Percentiles rank a stretch among this genome's conserved stretches.
Evolutionary conservation across 768 basidiomycete genomes (phyloP).

Genomic region (Russula emetica): DNA sequence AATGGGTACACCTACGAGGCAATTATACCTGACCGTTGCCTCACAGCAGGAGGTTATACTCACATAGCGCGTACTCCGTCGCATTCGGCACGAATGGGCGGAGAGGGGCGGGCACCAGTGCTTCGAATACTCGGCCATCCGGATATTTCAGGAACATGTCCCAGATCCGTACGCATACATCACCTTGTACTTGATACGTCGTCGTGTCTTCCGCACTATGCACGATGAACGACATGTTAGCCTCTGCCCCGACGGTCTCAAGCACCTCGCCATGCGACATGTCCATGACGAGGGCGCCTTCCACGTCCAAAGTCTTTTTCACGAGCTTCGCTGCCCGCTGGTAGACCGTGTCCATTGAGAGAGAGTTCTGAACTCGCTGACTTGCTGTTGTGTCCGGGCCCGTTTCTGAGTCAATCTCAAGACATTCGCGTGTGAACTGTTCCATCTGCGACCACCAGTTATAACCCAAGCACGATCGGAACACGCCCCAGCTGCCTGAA

Average conservation of each 20-base stretch:
- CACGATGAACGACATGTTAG: slow-evolving; percentile 61
- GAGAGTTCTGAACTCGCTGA: slow-evolving; percentile 27
- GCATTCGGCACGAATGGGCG: slow-evolving; percentile 74
- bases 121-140: slow-evolving; percentile 84
- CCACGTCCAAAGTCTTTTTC: slow-evolving; percentile 84
- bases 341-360: slow-evolving; percentile 84
- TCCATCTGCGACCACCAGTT: slow-evolving; percentile 62
- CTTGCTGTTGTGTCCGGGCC: slow-evolving; percentile 40
- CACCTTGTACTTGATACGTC: slow-evolving; percentile 53
- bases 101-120: slow-evolving; percentile 78
- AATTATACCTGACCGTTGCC: slow-evolving; percentile 10
- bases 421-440: slow-evolving; percentile 88
- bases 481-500: background rate
- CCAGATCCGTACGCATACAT: slow-evolving; percentile 72
- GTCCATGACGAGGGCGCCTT: slow-evolving; percentile 89
- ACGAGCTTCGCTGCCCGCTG: slow-evolving; percentile 87
- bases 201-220: slow-evolving; percentile 62
- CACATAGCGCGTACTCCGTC: slow-evolving; percentile 86
- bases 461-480: background rate
- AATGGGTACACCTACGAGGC: slow-evolving; percentile 70
- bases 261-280: slow-evolving; percentile 86
- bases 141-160: slow-evolving; percentile 75
- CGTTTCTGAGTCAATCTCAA: slow-evolving; percentile 75
- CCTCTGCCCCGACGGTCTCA: slow-evolving; percentile 60
- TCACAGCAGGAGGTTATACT: slow-evolving; percentile 31